These are phyloP conservation scores for Capronia epimyces DNA, from an alignment of 2,329 filamentous ascomycete species.

Conservation along the genomic window DNA sequence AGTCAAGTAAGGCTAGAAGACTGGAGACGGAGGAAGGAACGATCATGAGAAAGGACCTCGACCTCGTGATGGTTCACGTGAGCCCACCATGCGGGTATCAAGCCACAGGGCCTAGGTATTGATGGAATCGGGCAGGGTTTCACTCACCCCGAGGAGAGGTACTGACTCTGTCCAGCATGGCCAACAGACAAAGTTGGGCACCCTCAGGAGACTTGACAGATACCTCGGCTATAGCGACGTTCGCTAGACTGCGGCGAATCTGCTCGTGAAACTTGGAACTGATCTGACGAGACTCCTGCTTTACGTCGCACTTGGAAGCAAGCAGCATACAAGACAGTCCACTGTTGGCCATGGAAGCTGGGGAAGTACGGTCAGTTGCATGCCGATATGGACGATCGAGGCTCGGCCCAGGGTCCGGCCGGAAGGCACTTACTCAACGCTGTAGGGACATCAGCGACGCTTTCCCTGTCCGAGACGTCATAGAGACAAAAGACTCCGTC, in stretches of 20 bases:
- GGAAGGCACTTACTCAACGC: slow-evolving; percentile 62
- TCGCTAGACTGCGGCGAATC: slow-evolving; percentile 57
- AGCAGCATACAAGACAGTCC: slow-evolving; percentile 66
- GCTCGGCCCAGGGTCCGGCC: neutral
- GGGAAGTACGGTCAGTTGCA: neutral
- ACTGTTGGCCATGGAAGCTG: slow-evolving; percentile 26
- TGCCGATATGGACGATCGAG: neutral
- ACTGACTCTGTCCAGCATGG: slow-evolving; percentile 68
- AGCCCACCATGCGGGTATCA: too few species aligned
- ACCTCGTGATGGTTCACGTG: too few species aligned
- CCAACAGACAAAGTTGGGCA: slow-evolving; percentile 68
- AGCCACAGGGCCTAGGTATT: neutral
- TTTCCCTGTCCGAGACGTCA: slow-evolving; percentile 74
- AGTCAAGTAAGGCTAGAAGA: slow-evolving; percentile 1
- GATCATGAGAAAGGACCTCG: neutral
- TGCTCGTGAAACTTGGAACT: slow-evolving; percentile 63
- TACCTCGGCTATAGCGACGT: slow-evolving; percentile 67
- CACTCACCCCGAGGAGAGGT: slow-evolving; percentile 61
- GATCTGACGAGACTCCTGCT: slow-evolving; percentile 63
- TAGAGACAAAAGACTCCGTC: slow-evolving; percentile 83
- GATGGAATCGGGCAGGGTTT: neutral
- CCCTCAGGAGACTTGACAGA: slow-evolving; percentile 65
- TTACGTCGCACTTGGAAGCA: slow-evolving; percentile 83
- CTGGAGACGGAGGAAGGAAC: neutral
- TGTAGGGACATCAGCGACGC: slow-evolving; percentile 66